phyloP scores from a whole-genome alignment of 495 filamentous ascomycete species.

The Aspergillus bertholletiae region DNA sequence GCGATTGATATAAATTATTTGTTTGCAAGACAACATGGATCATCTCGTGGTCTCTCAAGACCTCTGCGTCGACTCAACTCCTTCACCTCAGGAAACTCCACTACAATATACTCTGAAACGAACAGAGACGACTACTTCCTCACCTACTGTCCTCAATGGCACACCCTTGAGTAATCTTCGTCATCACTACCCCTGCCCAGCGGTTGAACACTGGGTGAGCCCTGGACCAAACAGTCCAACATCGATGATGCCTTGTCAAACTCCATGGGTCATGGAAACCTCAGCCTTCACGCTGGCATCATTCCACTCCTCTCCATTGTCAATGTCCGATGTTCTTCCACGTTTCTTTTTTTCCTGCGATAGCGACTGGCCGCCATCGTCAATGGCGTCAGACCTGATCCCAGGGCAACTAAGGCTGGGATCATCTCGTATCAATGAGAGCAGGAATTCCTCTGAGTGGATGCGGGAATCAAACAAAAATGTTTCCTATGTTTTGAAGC shows the following conservation, averaged over 20 bases:
- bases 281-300: constrained; percentile 11
- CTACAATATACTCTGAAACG: constrained; percentile 15
- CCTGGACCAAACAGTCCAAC: constrained; percentile 22
- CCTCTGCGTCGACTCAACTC: constrained; percentile 19
- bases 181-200: constrained; percentile 15
- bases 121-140: constrained; percentile 16
- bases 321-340: constrained; percentile 11
- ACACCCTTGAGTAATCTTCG: constrained; percentile 14
- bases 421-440: constrained; percentile 6
- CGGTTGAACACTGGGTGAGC: constrained; percentile 21
- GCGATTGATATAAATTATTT: not conserved
- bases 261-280: constrained; percentile 10
- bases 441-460: constrained; percentile 10
- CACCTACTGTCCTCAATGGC: constrained; percentile 4
- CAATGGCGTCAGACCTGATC: constrained; percentile 9
- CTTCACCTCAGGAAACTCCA: constrained; percentile 25
- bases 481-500: constrained; percentile 1
- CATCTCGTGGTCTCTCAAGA: constrained; percentile 14
- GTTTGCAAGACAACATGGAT: constrained; percentile 21
- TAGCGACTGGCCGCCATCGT: constrained; percentile 6
- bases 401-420: constrained; percentile 15
- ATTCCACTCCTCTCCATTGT: constrained; percentile 9
- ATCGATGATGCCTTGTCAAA: constrained; percentile 18
- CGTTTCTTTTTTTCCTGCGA: constrained; percentile 10
- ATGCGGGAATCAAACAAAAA: constrained; percentile 1